These are phyloP conservation scores for Aspergillus tamarii DNA, from an alignment of 2,329 filamentous ascomycete genomes.

Conservation along the genomic window DNA sequence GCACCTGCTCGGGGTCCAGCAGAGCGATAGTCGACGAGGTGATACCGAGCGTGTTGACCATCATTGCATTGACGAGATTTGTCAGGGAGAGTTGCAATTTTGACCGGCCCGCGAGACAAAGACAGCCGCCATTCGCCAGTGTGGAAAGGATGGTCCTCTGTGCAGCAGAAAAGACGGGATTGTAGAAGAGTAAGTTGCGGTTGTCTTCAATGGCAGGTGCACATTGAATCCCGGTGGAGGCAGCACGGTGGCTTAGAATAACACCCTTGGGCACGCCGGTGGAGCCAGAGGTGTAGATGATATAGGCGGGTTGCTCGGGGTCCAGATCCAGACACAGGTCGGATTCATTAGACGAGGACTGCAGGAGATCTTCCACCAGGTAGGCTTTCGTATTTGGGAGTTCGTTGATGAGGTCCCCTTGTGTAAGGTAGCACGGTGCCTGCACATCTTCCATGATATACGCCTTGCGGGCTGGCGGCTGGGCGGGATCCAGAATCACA, in stretches of 20 bases:
- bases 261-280: slow-evolving; percentile 20
- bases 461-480: slow-evolving; percentile 13
- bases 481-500: slow-evolving; percentile 13
- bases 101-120: slow-evolving; percentile 13
- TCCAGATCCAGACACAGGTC: slow-evolving; percentile 3
- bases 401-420: background rate
- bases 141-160: slow-evolving; percentile 18
- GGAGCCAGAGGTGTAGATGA: slow-evolving; percentile 22
- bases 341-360: background rate
- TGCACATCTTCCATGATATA: slow-evolving; percentile 15
- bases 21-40: slow-evolving; percentile 14
- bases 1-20: slow-evolving; percentile 12
- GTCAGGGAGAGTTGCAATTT: slow-evolving; percentile 10
- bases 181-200: slow-evolving; percentile 18
- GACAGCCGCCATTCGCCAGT: slow-evolving; percentile 12
- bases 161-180: slow-evolving; percentile 20
- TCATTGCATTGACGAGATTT: slow-evolving; percentile 14
- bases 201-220: slow-evolving; percentile 8
- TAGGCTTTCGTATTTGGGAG: slow-evolving; percentile 1
- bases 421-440: slow-evolving; percentile 8
- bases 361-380: slow-evolving; percentile 8
- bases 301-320: slow-evolving; percentile 12
- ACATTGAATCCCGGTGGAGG: slow-evolving; percentile 8
- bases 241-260: slow-evolving; percentile 9
- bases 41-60: slow-evolving; percentile 15